Base-by-base conservation (phyloP, 768 basidiomycete genomes). In the Lactarius hengduanensis region DNA sequence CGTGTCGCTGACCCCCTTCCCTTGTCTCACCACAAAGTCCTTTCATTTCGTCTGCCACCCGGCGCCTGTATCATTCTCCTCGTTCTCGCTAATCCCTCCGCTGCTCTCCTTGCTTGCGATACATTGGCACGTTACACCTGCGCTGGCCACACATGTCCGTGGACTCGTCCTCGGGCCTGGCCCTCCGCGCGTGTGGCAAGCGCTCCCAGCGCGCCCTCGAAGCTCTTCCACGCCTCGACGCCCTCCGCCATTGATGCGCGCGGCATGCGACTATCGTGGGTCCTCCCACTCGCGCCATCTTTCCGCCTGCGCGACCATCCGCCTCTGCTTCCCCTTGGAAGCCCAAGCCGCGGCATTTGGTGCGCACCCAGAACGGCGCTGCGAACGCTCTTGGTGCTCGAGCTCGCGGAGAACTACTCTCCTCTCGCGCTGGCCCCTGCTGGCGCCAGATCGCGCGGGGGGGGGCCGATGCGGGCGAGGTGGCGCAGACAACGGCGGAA, bases 221-320 rank as follows among this genome's bases (percentile, higher is more conserved):
- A 41, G 71, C 71, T 53, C 82, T 83, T 77, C 71, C 71, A 61
- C 79, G 80, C 26, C 77, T 88, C 26, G 80, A 84, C 57, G 68
- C 61, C 9, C 77, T 86, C n/a, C 30, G 65, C 77, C 56, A 71
- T 87, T 6, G 74, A 74, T 34, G 83, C 55, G 41, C 64, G 54
- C n/a, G 32, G 65, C 30, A 20, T 20, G 8, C 47, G 30, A 6
- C 15, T 81, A 68, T 74, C 78, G 20, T 86, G 83, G 83, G 72
- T 86, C 22, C 72, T 86, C 69, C 75, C 78, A 55, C 72, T 75
- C 2, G 69, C 77, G 2, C 72, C 77, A 57, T 76, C 18, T 6
- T 86, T 86, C 75, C 80, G 80, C 62, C 79, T 87, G 28, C 75
- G 72, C 56, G 83, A 86, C 55, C 79, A n/a, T 81, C 4, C 79